Conservation (phyloP, 345 rosid genomes). For the thale cress (Arabidopsis thaliana) region TAIR10.1 NC_003070.9:8433001-8433500, state of each 20-base stretch:
- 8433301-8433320: constrained; percentile 88
- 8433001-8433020: constrained; percentile 77
- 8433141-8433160: constrained; percentile 85
- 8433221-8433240: constrained; percentile 82
- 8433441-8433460: constrained; percentile 75
- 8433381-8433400: constrained; percentile 84
- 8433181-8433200: constrained; percentile 86
- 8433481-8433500: constrained; percentile 86
- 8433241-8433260: constrained; percentile 83
- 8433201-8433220: constrained; percentile 69
- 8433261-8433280: constrained; percentile 82
- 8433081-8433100: constrained; percentile 76
- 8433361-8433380: constrained; percentile 83
- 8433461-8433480: constrained; percentile 81
- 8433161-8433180: constrained; percentile 84
- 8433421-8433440: constrained; percentile 74
- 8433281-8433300: constrained; percentile 76
- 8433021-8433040: constrained; percentile 62
- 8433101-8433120: constrained; percentile 66
- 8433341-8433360: constrained; percentile 71
- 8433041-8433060: constrained; percentile 69
- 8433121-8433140: constrained; percentile 72
- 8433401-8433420: constrained; percentile 76
- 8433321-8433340: constrained; percentile 83
- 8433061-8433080: constrained; percentile 63